phyloP scores from a whole-genome alignment of 208 protist species.

The Trypanosoma mega region DNA sequence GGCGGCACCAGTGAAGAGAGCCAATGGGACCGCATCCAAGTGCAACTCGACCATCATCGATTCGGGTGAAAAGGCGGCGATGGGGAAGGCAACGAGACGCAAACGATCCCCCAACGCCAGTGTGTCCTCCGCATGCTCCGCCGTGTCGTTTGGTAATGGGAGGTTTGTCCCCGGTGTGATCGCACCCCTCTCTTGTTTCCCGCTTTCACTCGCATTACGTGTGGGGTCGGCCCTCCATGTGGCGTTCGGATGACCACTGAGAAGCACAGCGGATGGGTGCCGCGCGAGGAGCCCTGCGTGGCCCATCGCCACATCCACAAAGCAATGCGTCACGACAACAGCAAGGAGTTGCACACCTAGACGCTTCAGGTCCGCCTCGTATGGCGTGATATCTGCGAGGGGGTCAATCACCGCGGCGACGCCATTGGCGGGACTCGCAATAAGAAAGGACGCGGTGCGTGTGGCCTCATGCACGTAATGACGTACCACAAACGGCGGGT shows the following conservation, averaged over 20 bases:
- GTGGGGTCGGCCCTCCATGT: neutral
- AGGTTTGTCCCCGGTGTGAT: no score
- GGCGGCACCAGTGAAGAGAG: slow-evolving; percentile 59
- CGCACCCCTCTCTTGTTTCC: neutral
- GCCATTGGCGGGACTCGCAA: slow-evolving; percentile 32
- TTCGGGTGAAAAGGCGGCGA: slow-evolving; percentile 72
- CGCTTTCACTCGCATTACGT: neutral
- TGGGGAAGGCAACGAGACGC: slow-evolving; percentile 31
- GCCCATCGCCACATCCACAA: slow-evolving; percentile 57
- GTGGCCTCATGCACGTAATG: slow-evolving; percentile 79
- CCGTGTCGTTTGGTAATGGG: no score
- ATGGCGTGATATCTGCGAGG: slow-evolving; percentile 31
- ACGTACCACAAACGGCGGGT: slow-evolving; percentile 40
- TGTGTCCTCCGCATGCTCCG: no score
- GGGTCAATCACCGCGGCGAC: slow-evolving; percentile 58
- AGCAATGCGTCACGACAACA: slow-evolving; percentile 72
- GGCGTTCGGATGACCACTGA: slow-evolving; percentile 24
- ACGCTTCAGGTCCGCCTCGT: slow-evolving; percentile 37
- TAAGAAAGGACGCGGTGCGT: slow-evolving; percentile 65
- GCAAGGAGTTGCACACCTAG: slow-evolving; percentile 33
- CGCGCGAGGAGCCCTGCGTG: slow-evolving; percentile 28
- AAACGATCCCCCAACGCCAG: slow-evolving; percentile 26
- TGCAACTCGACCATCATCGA: slow-evolving; percentile 62
- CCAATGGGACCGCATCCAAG: slow-evolving; percentile 30
- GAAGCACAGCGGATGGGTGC: slow-evolving; percentile 27